Evolutionary conservation across 2,329 filamentous ascomycete species (phyloP).

Genomic region (Penicillium sp.): DNA sequence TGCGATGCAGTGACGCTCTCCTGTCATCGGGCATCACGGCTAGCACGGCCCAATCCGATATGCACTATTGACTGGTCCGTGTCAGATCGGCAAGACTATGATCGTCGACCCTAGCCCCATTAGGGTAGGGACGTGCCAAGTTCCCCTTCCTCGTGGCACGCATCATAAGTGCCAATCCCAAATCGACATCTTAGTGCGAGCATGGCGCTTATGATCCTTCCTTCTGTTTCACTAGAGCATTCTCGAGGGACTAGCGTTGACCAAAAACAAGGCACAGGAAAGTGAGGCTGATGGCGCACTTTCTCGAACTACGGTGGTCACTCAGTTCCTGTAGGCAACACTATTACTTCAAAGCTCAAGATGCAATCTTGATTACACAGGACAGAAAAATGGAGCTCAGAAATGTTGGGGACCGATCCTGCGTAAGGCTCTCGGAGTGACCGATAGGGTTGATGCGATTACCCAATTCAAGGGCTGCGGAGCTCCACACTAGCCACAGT

Average conservation of each 20-base stretch:
- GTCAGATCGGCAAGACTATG: constrained; percentile 13
- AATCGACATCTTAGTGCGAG: constrained; percentile 2
- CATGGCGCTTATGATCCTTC: constrained; percentile 7
- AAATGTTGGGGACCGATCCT: neutral
- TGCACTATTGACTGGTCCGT: constrained; percentile 17
- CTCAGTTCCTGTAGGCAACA: constrained; percentile 9
- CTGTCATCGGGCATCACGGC: neutral
- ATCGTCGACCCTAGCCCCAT: constrained; percentile 10
- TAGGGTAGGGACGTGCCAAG: constrained; percentile 5
- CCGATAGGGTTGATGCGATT: constrained; percentile 12
- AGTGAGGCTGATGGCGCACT: constrained; percentile 13
- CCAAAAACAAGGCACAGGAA: neutral
- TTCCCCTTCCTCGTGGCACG: constrained; percentile 13
- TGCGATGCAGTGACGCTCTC: neutral
- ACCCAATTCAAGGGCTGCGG: constrained; percentile 1
- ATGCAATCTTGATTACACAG: neutral
- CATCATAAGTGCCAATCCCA: constrained; percentile 4
- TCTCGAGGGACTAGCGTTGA: neutral
- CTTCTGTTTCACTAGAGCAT: neutral
- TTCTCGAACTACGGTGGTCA: constrained; percentile 4
- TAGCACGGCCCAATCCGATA: constrained; percentile 3
- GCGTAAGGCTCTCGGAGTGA: constrained; percentile 8
- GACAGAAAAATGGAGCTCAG: neutral
- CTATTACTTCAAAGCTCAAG: constrained; percentile 3
- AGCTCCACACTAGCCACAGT: constrained; percentile 16